phyloP scores from a whole-genome alignment of 192 early-diverging fungal genomes.

The Coemansia sp. region DNA sequence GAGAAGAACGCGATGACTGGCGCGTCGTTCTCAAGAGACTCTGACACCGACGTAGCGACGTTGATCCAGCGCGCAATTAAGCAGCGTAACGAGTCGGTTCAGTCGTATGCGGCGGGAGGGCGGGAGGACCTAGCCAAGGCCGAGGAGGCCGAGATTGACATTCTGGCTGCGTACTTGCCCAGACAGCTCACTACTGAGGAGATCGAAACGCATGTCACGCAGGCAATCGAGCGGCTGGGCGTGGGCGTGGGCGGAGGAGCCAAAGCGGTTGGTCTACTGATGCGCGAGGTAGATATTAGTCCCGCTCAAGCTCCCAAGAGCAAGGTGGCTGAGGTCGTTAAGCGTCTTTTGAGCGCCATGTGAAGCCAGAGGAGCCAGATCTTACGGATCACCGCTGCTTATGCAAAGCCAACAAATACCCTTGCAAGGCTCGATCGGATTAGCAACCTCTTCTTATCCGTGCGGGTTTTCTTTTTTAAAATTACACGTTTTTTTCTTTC shows the following conservation, averaged over 20 bases:
- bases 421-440: not conserved
- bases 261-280: constrained; percentile 84
- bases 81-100: constrained; percentile 74
- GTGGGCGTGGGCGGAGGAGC: constrained; percentile 26
- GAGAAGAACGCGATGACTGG: constrained; percentile 60
- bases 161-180: constrained; percentile 76
- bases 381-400: not conserved
- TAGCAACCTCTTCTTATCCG: no score
- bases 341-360: constrained; percentile 58
- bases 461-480: not conserved
- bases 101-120: constrained; percentile 62
- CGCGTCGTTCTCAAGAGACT: constrained; percentile 36
- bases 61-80: constrained; percentile 82
- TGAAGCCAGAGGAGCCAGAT: not conserved
- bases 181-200: constrained; percentile 71
- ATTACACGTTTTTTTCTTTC: not conserved
- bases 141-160: constrained; percentile 67
- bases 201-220: constrained; percentile 62
- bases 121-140: constrained; percentile 71
- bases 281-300: constrained; percentile 76
- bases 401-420: not conserved
- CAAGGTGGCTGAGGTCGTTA: constrained; percentile 71
- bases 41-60: constrained; percentile 60
- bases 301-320: constrained; percentile 73
- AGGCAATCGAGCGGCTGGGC: constrained; percentile 49